Evolutionary conservation across 768 basidiomycete genomes (phyloP).

Genomic region (Daedalea quercina): DNA sequence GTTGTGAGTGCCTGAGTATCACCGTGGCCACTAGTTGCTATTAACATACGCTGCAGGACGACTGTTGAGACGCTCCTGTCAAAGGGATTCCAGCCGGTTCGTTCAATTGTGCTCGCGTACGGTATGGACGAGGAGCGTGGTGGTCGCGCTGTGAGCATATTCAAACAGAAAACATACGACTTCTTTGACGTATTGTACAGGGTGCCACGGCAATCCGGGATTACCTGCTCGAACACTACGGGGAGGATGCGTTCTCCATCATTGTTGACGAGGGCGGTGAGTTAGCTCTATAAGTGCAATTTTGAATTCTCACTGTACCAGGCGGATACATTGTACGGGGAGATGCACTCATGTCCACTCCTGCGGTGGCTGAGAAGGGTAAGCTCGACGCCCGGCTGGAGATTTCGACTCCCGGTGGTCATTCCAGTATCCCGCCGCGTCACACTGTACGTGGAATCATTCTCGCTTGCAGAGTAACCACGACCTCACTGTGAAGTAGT

Average conservation of each 20-base stretch:
- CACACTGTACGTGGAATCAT: constrained; percentile 53
- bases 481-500: neutral
- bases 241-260: constrained; percentile 64
- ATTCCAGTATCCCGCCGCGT: constrained; percentile 78
- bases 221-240: constrained; percentile 54
- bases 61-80: constrained; percentile 40
- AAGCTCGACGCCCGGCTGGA: constrained; percentile 54
- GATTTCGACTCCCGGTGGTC: constrained; percentile 69
- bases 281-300: constrained; percentile 25
- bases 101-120: constrained; percentile 34
- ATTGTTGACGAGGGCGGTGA: constrained; percentile 86
- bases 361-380: constrained; percentile 73
- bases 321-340: constrained; percentile 33
- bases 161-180: neutral
- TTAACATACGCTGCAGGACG: constrained; percentile 15
- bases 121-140: constrained; percentile 47
- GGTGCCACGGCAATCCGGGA: constrained; percentile 46
- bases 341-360: constrained; percentile 52
- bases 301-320: constrained; percentile 16
- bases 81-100: constrained; percentile 38
- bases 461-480: constrained; percentile 13
- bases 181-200: constrained; percentile 22
- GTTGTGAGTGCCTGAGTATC: constrained; percentile 18
- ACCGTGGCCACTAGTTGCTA: neutral
- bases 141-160: constrained; percentile 16